Conservation (phyloP, 2,329 filamentous ascomycete species). For the Stachybotrys elegans region DNA sequence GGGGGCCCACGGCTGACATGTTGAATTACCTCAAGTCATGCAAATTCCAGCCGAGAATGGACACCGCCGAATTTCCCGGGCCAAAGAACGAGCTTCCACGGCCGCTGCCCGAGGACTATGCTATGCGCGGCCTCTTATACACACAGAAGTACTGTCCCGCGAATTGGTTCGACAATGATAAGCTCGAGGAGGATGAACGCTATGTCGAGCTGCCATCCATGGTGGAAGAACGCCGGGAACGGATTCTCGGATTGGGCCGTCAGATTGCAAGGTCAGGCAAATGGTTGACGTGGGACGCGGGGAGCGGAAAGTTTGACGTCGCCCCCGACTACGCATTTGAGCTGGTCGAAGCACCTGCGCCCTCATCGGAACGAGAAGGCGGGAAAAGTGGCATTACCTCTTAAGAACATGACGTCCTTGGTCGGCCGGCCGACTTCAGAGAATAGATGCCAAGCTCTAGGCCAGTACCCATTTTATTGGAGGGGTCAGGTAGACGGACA, state of each 20-base stretch:
- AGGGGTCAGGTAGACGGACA: too few species aligned
- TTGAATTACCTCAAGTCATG: slow-evolving; percentile 29
- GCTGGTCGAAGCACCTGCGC: too few species aligned
- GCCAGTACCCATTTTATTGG: too few species aligned
- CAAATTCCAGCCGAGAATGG: slow-evolving; percentile 29
- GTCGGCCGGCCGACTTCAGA: too few species aligned
- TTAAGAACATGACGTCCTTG: too few species aligned
- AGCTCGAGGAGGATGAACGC: slow-evolving; percentile 63
- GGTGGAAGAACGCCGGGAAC: slow-evolving; percentile 50
- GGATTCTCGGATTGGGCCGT: slow-evolving; percentile 54
- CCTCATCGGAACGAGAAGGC: too few species aligned
- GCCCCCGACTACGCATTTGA: slow-evolving; percentile 30
- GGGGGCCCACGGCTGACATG: slow-evolving; percentile 36
- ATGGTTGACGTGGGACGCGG: slow-evolving; percentile 41
- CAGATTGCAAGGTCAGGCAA: slow-evolving; percentile 35
- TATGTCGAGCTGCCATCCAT: slow-evolving; percentile 58
- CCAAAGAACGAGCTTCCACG: slow-evolving; percentile 36
- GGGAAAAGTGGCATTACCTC: too few species aligned
- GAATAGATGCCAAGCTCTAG: too few species aligned
- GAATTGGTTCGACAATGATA: slow-evolving; percentile 53
- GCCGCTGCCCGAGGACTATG: slow-evolving; percentile 65
- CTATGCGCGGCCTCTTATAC: slow-evolving; percentile 59
- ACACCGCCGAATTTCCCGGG: slow-evolving; percentile 40
- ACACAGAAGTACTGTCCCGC: slow-evolving; percentile 52
- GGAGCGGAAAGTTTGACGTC: slow-evolving; percentile 32